Evolutionary conservation across 2,329 filamentous ascomycete species (phyloP).

Genomic region (Xylariaceae sp.): DNA sequence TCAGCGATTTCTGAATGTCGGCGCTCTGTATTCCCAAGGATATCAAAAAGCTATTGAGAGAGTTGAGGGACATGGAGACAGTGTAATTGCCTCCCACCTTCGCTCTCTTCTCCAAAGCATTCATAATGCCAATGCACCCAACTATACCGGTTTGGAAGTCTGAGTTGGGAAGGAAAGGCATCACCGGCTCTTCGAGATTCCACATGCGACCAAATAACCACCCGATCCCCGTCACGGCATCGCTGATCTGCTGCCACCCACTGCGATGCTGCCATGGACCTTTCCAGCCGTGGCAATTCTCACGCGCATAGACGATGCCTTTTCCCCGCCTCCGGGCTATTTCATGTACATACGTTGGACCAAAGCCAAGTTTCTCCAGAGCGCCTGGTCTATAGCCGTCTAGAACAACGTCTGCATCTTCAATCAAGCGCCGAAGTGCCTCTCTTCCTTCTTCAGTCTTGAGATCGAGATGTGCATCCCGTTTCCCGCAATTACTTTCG

Average conservation of each 20-base stretch:
- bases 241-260: constrained; percentile 30
- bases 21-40: constrained; percentile 22
- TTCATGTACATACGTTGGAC: constrained; percentile 19
- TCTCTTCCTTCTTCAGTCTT: constrained; percentile 23
- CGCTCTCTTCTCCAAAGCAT: constrained; percentile 20
- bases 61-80: constrained; percentile 26
- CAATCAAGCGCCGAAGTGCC: constrained; percentile 19
- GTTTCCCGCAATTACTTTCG: constrained; percentile 32
- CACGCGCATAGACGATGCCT: constrained; percentile 29
- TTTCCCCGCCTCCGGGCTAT: constrained; percentile 19
- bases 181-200: constrained; percentile 23
- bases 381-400: constrained; percentile 32
- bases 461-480: constrained; percentile 27
- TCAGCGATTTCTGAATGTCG: constrained; percentile 18
- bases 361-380: constrained; percentile 28
- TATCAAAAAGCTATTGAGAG: constrained; percentile 27
- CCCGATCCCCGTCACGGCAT: constrained; percentile 24
- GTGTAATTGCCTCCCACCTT: constrained; percentile 24
- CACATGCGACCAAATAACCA: constrained; percentile 28
- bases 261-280: constrained; percentile 27
- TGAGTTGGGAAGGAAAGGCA: constrained; percentile 27
- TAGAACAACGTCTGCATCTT: constrained; percentile 30
- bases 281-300: constrained; percentile 34
- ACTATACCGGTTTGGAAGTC: constrained; percentile 28
- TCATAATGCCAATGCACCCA: constrained; percentile 25